Evolutionary conservation across 108 stramenopile species (phyloP), one percentile per base, ranked within the genome.

Genomic region (Skeletonema marinoi): DNA sequence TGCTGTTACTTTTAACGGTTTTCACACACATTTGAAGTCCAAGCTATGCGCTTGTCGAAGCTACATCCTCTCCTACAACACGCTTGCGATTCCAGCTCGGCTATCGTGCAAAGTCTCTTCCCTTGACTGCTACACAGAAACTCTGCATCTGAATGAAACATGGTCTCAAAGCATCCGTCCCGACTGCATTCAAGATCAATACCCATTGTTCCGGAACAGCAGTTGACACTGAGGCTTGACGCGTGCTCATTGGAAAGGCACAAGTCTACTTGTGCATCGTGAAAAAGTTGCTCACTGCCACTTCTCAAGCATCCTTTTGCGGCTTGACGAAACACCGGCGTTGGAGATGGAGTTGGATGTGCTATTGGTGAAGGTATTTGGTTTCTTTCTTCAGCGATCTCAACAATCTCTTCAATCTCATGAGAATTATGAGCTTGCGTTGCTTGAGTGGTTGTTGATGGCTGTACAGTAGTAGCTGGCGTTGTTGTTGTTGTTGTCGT

Each of bases 1-100:
- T 8, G 25, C 25, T 25, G 54, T 10, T 29, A 56, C 0, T 25
- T 21, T 56, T 17, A 10, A 56, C 54, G 44, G 16, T 56, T 56
- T 17, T 56, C 54, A 25, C 54, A 56, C 25, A 56, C 54, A 56
- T 56, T 25, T 56, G 25, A 56, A 56, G 54, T 56, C 54, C 54
- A 56, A 56, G 54, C 10, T 56, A 25, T n/a, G n/a, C 54, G 54
- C 54, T 56, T 56, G 54, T 56, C 54, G 17, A 56, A 56, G 25
- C 25, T 56, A 7, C 54, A 56, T 17, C 54, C 54, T 7, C 25
- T 21, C 25, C 54, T 56, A 25, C 54, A 56, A 1, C 54, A 56
- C 0, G 9, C 54, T 25, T 56, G 54, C 9, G 54, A 56, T 56
- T 56, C 54, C 7, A 56, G 25, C 54, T 56, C 54, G 54, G 54